These are phyloP conservation scores for Hymenochaete sp. DNA, from an alignment of 1,284 basidiomycete genomes.

Conservation along the genomic window DNA sequence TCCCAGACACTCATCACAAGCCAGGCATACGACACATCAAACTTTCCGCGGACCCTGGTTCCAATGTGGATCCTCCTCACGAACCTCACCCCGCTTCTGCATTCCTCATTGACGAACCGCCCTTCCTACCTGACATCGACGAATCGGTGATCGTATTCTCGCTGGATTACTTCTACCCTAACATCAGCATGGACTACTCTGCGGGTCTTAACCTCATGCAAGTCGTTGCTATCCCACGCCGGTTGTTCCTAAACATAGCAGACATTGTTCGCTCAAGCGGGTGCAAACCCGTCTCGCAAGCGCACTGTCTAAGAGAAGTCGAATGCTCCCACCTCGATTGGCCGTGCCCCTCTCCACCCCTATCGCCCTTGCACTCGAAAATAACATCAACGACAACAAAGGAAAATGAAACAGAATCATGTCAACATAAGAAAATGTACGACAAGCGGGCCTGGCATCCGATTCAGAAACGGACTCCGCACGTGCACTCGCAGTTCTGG, in stretches of 20 bases:
- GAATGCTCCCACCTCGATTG: too few species aligned
- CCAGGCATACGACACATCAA: background rate
- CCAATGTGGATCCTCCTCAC: too few species aligned
- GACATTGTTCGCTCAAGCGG: too few species aligned
- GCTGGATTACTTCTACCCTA: background rate
- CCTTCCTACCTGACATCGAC: constrained; percentile 4
- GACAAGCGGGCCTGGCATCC: background rate
- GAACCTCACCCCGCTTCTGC: too few species aligned
- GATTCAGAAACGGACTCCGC: constrained; percentile 1
- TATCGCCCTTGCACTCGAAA: too few species aligned
- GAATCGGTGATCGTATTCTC: constrained; percentile 4
- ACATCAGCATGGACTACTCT: too few species aligned
- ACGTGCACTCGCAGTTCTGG: constrained; percentile 5
- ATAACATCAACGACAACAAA: too few species aligned
- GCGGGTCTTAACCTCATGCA: background rate
- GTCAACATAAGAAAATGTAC: background rate
- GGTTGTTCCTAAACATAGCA: background rate
- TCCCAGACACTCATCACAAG: constrained; percentile 3
- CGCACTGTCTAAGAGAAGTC: too few species aligned
- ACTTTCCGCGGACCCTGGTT: background rate
- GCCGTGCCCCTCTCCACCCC: too few species aligned
- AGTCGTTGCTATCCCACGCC: constrained; percentile 1
- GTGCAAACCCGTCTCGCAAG: too few species aligned
- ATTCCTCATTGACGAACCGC: too few species aligned
- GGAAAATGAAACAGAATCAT: too few species aligned